Evolutionary conservation across 2,329 filamentous ascomycete species (phyloP), one percentile per base, ranked within the genome.

Genomic region (Microdochium trichocladiopsis): DNA sequence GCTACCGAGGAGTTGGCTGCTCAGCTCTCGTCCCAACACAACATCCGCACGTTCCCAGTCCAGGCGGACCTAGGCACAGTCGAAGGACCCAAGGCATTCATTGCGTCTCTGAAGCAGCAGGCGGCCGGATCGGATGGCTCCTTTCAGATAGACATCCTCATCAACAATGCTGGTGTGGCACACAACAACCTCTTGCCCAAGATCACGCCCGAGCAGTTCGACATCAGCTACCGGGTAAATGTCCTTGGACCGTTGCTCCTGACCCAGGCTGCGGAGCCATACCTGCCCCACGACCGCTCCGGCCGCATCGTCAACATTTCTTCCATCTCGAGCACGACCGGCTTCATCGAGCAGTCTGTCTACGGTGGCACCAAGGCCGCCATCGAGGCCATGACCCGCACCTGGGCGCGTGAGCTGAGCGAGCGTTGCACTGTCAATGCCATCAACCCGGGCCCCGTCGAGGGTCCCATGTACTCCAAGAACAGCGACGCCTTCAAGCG

Each of bases 111-210:
- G 4, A 77, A 80, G 59, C 74, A 81, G 57, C 73, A 83, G 62
- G 84, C 88, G 69, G 65, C 57, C 37, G 52, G 76, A 9, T 53
- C 61, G 49, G 60, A 58, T 5, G 64, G 69, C 54, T 72, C 74
- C 52, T 81, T 90, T 65, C 82, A 86, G 61, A 78, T 95, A 62
- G 89, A 95, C 70, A 89, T 95, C 55, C 74, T 95, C 51, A 74
- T 95, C 74, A 95, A 95, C 78, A 95, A 95, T 67, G 90, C 91
- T 25, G 91, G 89, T 51, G 72, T 84, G 6, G 74, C 81, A 28
- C 72, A 80, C 37, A 93, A 94, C 70, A 80, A 85, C 59, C 66
- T 72, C 24, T 71, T 88, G 23, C 77, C 81, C 50, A 79, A 87
- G 25, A 80, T 90, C 56, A 79, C 78, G 3, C 64, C 76, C 5